Evolutionary conservation across 2,329 filamentous ascomycete genomes (phyloP), one percentile per base, ranked within the genome.

Genomic region (Neophaeococcomyces aloes): DNA sequence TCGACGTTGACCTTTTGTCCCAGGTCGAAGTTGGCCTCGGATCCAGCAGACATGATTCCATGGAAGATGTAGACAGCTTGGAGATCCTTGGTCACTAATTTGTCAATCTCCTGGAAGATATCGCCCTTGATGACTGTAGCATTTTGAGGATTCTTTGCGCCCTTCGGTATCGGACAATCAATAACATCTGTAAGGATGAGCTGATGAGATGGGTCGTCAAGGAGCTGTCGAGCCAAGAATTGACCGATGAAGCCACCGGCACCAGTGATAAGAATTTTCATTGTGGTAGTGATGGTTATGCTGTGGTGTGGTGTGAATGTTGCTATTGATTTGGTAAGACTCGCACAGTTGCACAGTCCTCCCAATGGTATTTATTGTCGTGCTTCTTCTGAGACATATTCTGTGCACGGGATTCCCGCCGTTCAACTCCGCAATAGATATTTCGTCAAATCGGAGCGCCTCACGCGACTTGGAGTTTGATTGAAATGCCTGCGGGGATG

Each of bases 31-130:
- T 79, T 70, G 32, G 73, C 72, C 60, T 81, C 77, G 13, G 75
- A 73, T 4, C 75, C 76, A 10, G 72, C 71, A 0, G 76, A 80
- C 78, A 81, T 81, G 65, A 81, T 78, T 49, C 78, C 78, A 59
- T 81, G 78, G 58, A 81, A 75, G 53, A 78, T 65, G 61, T 77
- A 81, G 46, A 74, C 66, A 36, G 72, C 71, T 47, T 70, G 65
- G 3, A 76, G 62, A 1, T 70, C 67, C 13, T 47, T 36, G 19
- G 63, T 60, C 27, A 66, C 60, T 4, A 68, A 48, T 10, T 54
- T 50, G 17, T 57, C 55, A 14, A 68, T 65, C 3, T 64, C 63
- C 1, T 58, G 57, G 11, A 75, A 65, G 2, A 79, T 66, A 56
- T 81, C 76, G 7, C 72, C 69, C 19, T 67, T 66, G 33, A 77